Evolutionary conservation across 805 yeast species (phyloP), one percentile per base, ranked within the genome.

Genomic region (Yarrowia deformans): DNA sequence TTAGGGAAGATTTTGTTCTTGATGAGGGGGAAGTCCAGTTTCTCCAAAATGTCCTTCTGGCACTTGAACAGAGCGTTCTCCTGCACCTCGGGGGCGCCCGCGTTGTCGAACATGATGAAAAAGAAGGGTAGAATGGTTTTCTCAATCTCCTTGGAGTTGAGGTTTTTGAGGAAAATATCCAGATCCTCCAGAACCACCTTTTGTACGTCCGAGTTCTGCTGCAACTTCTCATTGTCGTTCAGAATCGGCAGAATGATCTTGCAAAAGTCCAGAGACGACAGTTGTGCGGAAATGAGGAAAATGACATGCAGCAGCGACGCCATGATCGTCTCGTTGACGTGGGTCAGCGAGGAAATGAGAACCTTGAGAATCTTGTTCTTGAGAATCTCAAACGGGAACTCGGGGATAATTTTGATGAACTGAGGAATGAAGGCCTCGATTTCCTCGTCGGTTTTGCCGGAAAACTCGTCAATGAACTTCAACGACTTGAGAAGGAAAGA

Each of bases 401-500:
- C 83, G 8, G 83, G 81, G 34, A 88, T 75, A 23, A 87, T 79
- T 5, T 79, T 79, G 29, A 85, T 77, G 67, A 94, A 81, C 1
- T 92, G 92, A 68, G 84, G 84, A 72, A 93, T 81, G 75, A 92
- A 92, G 0, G 86, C 81, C 32, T 85, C 77, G 73, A 89, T 89
- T 70, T 94, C 98, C 18, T 83, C 83, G 8, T 82, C 80, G 1
- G 88, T 80, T 73, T 90, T 89, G 0, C 97, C 90, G 10, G 93
- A 86, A 71, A 91, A 88, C 69, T 90, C 95, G 75, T 94, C 98
- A 55, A 94, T 78, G 73, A 90, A 88, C 77, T 89, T 87, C 81
- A 94, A 83, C 2, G 96, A 88, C 74, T 90, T 89, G 66, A 94
- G 87, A 63, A 93, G 80, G 66, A 94, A 91, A 72, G 92, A 93